These are phyloP conservation scores for Waitea zeae DNA, from an alignment of 1,284 basidiomycete species.

Conservation along the genomic window DNA sequence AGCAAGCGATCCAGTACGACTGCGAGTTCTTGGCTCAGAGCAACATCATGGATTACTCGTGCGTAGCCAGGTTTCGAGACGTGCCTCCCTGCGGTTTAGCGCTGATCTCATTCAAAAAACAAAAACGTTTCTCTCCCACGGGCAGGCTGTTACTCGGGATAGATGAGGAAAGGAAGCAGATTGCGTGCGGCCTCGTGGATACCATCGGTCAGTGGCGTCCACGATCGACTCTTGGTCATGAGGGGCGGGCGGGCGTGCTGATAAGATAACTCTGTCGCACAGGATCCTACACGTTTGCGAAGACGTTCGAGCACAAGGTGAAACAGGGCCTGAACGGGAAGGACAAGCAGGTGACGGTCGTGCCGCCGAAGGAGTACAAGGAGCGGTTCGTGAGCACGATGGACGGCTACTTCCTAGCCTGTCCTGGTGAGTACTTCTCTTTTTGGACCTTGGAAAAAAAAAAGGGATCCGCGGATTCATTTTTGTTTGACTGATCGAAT, in stretches of 20 bases:
- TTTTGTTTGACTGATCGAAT: not conserved
- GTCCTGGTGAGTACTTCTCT: constrained; percentile 30
- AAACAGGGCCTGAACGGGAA: constrained; percentile 44
- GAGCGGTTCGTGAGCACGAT: constrained; percentile 50
- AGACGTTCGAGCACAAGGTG: constrained; percentile 63
- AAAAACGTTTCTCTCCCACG: too few species aligned
- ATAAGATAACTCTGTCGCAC: constrained; percentile 23
- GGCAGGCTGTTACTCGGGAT: constrained; percentile 46
- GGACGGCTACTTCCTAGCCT: constrained; percentile 52
- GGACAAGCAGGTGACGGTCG: constrained; percentile 51
- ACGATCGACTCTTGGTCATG: constrained; percentile 4
- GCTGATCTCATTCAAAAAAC: too few species aligned
- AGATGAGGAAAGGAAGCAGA: constrained; percentile 42
- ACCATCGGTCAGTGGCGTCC: too few species aligned
- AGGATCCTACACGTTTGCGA: constrained; percentile 65
- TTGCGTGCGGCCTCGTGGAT: constrained; percentile 63
- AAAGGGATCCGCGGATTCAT: too few species aligned
- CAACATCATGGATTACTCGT: constrained; percentile 79
- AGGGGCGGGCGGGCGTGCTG: not conserved
- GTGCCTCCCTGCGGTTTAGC: too few species aligned
- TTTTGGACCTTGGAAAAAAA: too few species aligned
- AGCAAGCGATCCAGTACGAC: constrained; percentile 49
- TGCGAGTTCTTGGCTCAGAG: constrained; percentile 54
- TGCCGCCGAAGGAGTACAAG: constrained; percentile 55
- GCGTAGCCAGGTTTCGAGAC: too few species aligned